Evolutionary conservation across 805 yeast genomes (phyloP).

Genomic region (Pichia deserticola): DNA sequence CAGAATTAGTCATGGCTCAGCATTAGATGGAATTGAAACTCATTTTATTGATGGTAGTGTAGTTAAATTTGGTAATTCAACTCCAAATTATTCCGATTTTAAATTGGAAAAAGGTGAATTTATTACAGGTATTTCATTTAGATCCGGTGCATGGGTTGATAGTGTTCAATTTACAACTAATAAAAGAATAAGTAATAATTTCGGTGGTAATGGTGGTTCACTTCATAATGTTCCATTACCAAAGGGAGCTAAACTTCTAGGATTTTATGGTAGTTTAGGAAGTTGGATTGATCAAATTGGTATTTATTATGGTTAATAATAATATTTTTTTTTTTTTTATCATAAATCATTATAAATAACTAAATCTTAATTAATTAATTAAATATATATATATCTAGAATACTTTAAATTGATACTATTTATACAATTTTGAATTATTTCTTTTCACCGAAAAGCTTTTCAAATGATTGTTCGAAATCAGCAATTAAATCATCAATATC

Average conservation of each 20-base stretch:
- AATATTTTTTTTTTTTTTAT: background rate
- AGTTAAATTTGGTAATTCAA: slow-evolving; percentile 45
- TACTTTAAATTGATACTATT: background rate
- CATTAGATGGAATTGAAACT: slow-evolving; percentile 76
- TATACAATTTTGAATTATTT: background rate
- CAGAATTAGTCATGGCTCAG: slow-evolving; percentile 65
- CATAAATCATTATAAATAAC: background rate
- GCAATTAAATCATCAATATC: slow-evolving; percentile 83
- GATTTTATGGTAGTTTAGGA: slow-evolving; percentile 63
- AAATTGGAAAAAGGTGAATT: slow-evolving; percentile 49
- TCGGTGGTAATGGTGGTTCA: slow-evolving; percentile 66
- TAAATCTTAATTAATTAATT: too few species aligned
- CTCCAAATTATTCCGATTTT: slow-evolving; percentile 47
- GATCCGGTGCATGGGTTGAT: slow-evolving; percentile 88
- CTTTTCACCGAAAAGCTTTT: slow-evolving; percentile 38
- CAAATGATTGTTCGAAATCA: slow-evolving; percentile 84
- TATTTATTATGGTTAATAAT: slow-evolving; percentile 41
- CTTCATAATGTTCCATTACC: slow-evolving; percentile 58
- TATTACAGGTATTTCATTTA: slow-evolving; percentile 51
- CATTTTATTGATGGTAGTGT: slow-evolving; percentile 24
- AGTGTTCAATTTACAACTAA: slow-evolving; percentile 68
- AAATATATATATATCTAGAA: too few species aligned
- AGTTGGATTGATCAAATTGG: slow-evolving; percentile 74
- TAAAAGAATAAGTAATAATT: slow-evolving; percentile 48
- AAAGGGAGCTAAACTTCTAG: slow-evolving; percentile 50